phyloP scores from a whole-genome alignment of 768 basidiomycete genomes.

The Kwoniella mangroviensis region DNA sequence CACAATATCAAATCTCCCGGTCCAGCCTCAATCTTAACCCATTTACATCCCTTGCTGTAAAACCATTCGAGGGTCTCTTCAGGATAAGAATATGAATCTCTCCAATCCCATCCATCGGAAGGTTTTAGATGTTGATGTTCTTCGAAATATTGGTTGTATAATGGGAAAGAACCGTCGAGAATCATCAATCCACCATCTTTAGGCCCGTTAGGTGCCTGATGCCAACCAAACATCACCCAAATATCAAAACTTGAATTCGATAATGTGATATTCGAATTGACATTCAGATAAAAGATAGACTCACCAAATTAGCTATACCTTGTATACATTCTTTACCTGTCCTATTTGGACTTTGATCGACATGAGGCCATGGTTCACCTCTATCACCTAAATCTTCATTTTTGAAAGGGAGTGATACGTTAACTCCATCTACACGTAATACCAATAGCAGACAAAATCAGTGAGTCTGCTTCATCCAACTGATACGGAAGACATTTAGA shows the following conservation, averaged over 20 bases:
- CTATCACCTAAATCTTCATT: constrained; percentile 39
- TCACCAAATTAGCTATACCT: constrained; percentile 34
- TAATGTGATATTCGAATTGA: too few relatives aligned
- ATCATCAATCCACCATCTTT: constrained; percentile 59
- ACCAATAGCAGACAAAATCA: too few relatives aligned
- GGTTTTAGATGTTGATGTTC: constrained; percentile 40
- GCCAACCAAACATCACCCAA: not conserved
- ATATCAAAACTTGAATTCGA: not conserved
- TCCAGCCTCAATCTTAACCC: constrained; percentile 54
- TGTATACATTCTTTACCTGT: constrained; percentile 42
- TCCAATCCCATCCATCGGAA: constrained; percentile 36
- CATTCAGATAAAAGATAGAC: not conserved
- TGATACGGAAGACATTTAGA: too few relatives aligned
- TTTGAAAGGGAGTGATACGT: constrained; percentile 49
- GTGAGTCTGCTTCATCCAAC: too few relatives aligned
- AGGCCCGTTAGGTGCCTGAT: constrained; percentile 53
- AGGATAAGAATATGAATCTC: constrained; percentile 25
- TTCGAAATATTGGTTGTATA: constrained; percentile 56
- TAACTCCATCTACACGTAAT: constrained; percentile 31
- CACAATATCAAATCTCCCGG: constrained; percentile 57
- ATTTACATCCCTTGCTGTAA: constrained; percentile 55
- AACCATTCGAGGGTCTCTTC: constrained; percentile 56
- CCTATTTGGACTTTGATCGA: constrained; percentile 51
- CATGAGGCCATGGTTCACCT: constrained; percentile 50
- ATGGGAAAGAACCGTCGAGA: constrained; percentile 52